These are phyloP conservation scores for Colletotrichum sp. DNA, from an alignment of 2,329 filamentous ascomycete species.

Conservation along the genomic window DNA sequence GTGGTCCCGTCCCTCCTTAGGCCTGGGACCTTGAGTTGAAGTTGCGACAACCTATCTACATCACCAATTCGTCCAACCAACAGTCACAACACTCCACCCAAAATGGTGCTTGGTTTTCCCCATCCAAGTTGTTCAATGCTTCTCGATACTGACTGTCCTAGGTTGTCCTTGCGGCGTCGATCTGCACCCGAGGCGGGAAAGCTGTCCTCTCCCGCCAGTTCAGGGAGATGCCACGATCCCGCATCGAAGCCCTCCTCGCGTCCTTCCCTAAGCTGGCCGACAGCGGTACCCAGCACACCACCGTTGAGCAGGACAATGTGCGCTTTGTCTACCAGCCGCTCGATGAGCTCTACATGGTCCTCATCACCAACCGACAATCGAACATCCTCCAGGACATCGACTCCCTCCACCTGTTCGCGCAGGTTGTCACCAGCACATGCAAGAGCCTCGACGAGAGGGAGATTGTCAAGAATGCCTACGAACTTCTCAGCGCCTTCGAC, in stretches of 20 bases:
- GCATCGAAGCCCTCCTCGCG: slow-evolving; percentile 94
- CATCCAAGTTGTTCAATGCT: background rate
- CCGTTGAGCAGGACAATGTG: slow-evolving; percentile 98
- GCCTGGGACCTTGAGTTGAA: slow-evolving; percentile 7
- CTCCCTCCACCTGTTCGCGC: slow-evolving; percentile 95
- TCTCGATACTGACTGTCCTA: slow-evolving; percentile 39
- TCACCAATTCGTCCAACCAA: slow-evolving; percentile 12
- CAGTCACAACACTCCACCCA: background rate
- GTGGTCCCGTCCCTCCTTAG: slow-evolving; percentile 13
- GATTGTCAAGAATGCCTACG: slow-evolving; percentile 93
- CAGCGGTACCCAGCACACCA: slow-evolving; percentile 95
- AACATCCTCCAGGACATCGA: slow-evolving; percentile 99
- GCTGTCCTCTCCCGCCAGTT: slow-evolving; percentile 98
- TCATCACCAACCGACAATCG: slow-evolving; percentile 99
- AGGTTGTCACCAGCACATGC: slow-evolving; percentile 96
- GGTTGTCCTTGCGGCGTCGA: slow-evolving; percentile 98
- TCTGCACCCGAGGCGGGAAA: slow-evolving; percentile 98
- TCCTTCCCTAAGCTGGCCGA: slow-evolving; percentile 98
- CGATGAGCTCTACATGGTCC: slow-evolving; percentile 99
- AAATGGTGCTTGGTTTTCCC: slow-evolving; percentile 13
- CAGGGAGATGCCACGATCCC: slow-evolving; percentile 94
- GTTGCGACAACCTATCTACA: slow-evolving; percentile 18
- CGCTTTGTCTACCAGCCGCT: slow-evolving; percentile 99
- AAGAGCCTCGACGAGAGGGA: slow-evolving; percentile 95
- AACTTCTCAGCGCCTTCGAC: slow-evolving; percentile 94